Evolutionary conservation across 352 stramenopile genomes (phyloP).

Genomic region (Pythium diclinum): DNA sequence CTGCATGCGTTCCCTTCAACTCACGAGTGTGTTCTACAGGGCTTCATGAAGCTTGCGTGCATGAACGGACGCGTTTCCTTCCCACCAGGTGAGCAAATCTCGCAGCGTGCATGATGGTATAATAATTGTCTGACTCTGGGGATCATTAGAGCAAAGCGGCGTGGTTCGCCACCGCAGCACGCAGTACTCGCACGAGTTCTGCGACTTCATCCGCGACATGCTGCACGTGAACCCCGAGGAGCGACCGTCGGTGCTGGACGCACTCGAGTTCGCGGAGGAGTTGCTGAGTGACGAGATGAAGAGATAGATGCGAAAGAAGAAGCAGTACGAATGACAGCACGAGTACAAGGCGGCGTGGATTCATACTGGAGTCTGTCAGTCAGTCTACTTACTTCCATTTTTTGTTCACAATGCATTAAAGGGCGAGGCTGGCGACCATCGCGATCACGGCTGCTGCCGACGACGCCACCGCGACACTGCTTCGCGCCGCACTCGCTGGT

Average conservation of each 20-base stretch:
- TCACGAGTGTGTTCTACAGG: conserved; percentile 25
- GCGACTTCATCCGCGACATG: conserved; percentile 87
- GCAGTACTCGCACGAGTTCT: conserved; percentile 77
- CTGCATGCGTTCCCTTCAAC: not conserved
- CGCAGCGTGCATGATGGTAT: not conserved
- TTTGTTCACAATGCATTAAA: not conserved
- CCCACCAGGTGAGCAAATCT: conserved; percentile 43
- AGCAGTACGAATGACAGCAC: too few species aligned
- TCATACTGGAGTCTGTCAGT: too few species aligned
- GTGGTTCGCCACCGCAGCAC: conserved; percentile 60
- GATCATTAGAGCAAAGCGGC: conserved; percentile 49
- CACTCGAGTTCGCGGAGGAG: conserved; percentile 80
- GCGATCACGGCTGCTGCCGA: not conserved
- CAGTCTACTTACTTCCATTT: too few species aligned
- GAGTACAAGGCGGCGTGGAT: too few species aligned
- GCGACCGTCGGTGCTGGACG: conserved; percentile 70
- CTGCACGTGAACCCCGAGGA: conserved; percentile 81
- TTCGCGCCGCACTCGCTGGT: not conserved
- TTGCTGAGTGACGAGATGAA: conserved; percentile 67
- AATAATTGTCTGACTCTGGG: not conserved
- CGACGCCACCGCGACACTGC: not conserved
- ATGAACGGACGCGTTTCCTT: conserved; percentile 79
- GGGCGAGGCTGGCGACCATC: not conserved
- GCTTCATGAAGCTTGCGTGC: conserved; percentile 82
- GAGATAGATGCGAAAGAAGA: conserved; percentile 22